Evolutionary conservation across 1,139 yeast species (phyloP).

Genomic region (Geotrichum candidum): DNA sequence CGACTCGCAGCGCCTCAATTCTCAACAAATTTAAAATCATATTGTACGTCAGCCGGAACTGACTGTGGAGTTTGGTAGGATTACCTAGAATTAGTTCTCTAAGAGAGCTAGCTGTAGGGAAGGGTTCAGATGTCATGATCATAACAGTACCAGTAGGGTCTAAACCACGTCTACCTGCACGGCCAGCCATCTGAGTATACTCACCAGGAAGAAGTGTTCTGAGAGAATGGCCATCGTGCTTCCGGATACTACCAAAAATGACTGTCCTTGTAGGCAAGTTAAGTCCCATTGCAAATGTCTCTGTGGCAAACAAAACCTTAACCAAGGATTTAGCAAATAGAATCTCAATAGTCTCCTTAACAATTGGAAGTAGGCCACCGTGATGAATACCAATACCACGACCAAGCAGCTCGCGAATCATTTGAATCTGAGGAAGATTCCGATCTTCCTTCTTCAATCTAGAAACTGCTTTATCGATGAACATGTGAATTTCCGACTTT

Average conservation of each 20-base stretch:
- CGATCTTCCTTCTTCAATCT: conserved; percentile 88
- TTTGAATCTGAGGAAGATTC: conserved; percentile 82
- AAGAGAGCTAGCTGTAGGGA: conserved; percentile 49
- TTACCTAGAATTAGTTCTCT: conserved; percentile 79
- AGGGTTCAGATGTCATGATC: conserved; percentile 52
- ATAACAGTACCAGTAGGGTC: conserved; percentile 95
- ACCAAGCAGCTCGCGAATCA: conserved; percentile 72
- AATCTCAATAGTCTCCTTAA: conserved; percentile 91
- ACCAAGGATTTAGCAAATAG: conserved; percentile 79
- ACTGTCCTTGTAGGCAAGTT: conserved; percentile 97
- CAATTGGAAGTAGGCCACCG: conserved; percentile 92
- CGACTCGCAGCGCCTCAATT: conserved; percentile 89
- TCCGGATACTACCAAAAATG: conserved; percentile 75
- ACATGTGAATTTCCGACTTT: conserved; percentile 86
- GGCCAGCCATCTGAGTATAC: conserved; percentile 97
- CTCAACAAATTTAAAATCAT: conserved; percentile 90
- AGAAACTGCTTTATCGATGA: conserved; percentile 81
- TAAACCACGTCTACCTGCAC: conserved; percentile 97
- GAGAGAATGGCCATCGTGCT: conserved; percentile 83
- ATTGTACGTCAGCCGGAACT: conserved; percentile 87
- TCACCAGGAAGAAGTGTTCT: conserved; percentile 89
- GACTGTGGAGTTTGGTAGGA: conserved; percentile 85
- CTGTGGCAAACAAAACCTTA: conserved; percentile 92
- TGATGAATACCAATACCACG: conserved; percentile 97
- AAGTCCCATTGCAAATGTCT: conserved; percentile 96